Evolutionary conservation across 208 protist genomes (phyloP).

Genomic region (Leishmania aethiopica): DNA sequence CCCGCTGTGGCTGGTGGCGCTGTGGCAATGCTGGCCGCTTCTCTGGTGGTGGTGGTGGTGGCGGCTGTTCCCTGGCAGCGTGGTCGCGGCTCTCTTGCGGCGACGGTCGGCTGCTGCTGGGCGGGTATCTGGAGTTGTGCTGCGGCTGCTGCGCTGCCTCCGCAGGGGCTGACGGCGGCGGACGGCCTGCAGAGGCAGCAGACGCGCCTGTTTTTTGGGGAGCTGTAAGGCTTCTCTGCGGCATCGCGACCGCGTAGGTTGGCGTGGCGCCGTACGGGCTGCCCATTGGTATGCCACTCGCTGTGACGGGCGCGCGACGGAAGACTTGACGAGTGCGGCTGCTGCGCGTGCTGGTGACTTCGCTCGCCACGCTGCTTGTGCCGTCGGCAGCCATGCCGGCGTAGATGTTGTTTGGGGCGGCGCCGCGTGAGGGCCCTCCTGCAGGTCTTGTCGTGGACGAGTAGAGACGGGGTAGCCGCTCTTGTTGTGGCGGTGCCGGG

Average conservation of each 20-base stretch:
- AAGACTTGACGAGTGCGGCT: slow-evolving; percentile 18
- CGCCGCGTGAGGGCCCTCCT: neutral
- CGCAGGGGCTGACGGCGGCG: neutral
- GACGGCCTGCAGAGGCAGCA: neutral
- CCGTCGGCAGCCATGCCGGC: neutral
- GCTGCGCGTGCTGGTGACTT: slow-evolving; percentile 16
- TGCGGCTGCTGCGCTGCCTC: neutral
- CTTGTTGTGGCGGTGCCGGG: neutral
- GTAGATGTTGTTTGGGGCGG: neutral
- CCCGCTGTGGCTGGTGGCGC: neutral
- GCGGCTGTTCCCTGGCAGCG: neutral
- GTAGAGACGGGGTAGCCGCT: neutral
- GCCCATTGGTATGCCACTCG: slow-evolving; percentile 6
- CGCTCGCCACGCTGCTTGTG: slow-evolving; percentile 12
- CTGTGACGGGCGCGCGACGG: neutral
- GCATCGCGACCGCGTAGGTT: slow-evolving; percentile 23
- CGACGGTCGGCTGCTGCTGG: neutral
- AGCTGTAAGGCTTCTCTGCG: neutral
- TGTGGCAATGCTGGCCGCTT: neutral
- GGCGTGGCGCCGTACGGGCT: slow-evolving; percentile 28
- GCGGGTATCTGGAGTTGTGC: neutral
- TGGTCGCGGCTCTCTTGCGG: neutral
- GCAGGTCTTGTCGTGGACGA: neutral
- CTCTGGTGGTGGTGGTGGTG: neutral
- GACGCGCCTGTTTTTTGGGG: neutral